Evolutionary conservation across 2,329 filamentous ascomycete genomes (phyloP), one percentile per base, ranked within the genome.

Genomic region (Helminthosporium solani): DNA sequence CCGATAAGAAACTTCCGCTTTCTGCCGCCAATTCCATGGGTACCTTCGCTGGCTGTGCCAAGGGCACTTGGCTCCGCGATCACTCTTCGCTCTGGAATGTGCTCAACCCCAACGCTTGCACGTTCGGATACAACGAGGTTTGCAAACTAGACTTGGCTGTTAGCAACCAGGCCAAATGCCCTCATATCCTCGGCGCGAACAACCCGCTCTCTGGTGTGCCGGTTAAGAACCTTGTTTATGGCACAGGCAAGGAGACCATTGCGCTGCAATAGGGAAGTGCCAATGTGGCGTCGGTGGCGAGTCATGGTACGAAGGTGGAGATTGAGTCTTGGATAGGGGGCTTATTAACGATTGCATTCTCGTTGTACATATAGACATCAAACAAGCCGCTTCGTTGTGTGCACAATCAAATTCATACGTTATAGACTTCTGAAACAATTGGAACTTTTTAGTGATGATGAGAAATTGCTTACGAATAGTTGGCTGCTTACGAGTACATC

Each of bases 31-130:
- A 54, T 40, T 47, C 38, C 14, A 53, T 53, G 18, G 51, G 52
- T 15, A 54, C 47, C 30, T 56, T 46, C 18, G 43, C 49, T 7
- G 38, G 49, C 33, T 56, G 55, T 38, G 45, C 47, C 9, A 46
- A 36, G 11, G 49, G 49, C 25, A 47, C 48, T n/a, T 47, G 44
- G 46, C 16, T 53, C 14, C 36, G 35, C 28, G 40, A 50, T n/a
- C 46, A 54, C 35, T 39, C 49, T 14, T 44, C 52, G 11, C 47
- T 58, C 16, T 57, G 49, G 68, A 83, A 83, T 70, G 77, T 83
- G 40, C 65, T 71, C 44, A 78, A 82, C 60, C 65, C 71, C 45
- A 78, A 82, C 30, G 54, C 49, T 36, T 66, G 63, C 54, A 63
- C 57, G n/a, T 40, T 55, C 14, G 63, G 63, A 6, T 56, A 55